Evolutionary conservation across 768 basidiomycete species (phyloP), one percentile per base, ranked within the genome.

Genomic region (Termitomyces sp.): DNA sequence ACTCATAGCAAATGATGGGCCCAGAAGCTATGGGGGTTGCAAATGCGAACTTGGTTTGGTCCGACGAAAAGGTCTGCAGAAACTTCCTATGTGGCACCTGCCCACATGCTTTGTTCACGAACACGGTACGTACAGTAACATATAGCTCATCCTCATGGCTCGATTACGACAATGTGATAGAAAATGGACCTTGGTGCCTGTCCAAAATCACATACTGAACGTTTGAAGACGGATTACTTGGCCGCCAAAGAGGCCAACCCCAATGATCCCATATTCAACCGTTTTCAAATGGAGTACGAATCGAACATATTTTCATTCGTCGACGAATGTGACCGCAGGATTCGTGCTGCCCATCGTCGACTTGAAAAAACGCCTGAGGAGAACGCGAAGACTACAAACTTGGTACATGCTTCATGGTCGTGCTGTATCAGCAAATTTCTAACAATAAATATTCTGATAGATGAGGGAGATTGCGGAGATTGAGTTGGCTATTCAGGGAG

Each of bases 381-480:
- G 79, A 99, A 99, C 71, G 94, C 94, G 52, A 97, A 98, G 76
- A 98, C 96, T 33, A 98, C 97, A 4, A 94, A 96, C 72, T 73
- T 99, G 78, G 91, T 90, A 61, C 48, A 84, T 73, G 45, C 55
- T 47, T 48, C n/a, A 55, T 45, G 26, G 13, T 26, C 14, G 53
- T 54, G 40, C 7, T 38, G 40, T 51, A 43, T 14, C 4, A 24
- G 24, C 4, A 36, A 20, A 43, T 42, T 43, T 22, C 22, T 50
- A 8, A 56, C 49, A 44, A 44, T 58, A 44, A 24, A 56, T 45
- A 54, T 38, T 45, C 30, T 54, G 53, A 40, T 64, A 92, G 91
- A 99, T 99, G 97, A 82, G 94, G 62, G 97, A 99, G 81, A 98
- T 99, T 74, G 97, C 93, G 57, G 97, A 99, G 77, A 98, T 99